Percentiles rank a stretch among this genome's conserved stretches.
Evolutionary conservation across 2,329 filamentous ascomycete genomes (phyloP).

Genomic region (Paracorniculantispora psalliotae): DNA sequence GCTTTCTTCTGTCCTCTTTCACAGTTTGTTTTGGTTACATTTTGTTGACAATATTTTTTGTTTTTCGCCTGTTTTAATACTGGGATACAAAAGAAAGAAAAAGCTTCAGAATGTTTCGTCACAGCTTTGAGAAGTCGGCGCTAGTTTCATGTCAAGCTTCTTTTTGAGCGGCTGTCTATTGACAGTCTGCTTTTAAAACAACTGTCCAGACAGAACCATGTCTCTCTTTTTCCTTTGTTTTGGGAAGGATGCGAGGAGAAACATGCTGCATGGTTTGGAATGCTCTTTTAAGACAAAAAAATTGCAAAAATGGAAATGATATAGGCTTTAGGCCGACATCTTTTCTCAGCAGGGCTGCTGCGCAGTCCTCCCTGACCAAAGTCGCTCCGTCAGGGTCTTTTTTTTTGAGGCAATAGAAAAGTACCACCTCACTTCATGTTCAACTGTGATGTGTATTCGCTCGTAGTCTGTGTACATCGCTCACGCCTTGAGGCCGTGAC

Average conservation of each 20-base stretch:
- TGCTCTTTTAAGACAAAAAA: slow-evolving; percentile 3
- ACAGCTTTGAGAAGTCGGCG: slow-evolving; percentile 10
- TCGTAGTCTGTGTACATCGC: no score
- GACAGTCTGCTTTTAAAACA: neutral
- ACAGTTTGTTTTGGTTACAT: neutral
- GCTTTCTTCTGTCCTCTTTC: neutral
- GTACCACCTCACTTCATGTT: slow-evolving; percentile 27
- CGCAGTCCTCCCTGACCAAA: slow-evolving; percentile 32
- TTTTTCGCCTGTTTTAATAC: slow-evolving; percentile 3
- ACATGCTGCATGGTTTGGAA: slow-evolving; percentile 15
- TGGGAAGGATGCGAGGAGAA: slow-evolving; percentile 13
- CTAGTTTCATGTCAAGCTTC: neutral
- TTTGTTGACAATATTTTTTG: neutral
- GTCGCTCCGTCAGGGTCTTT: slow-evolving; percentile 27
- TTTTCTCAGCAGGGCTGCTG: slow-evolving; percentile 25
- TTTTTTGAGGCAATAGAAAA: slow-evolving; percentile 33
- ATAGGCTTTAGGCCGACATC: neutral
- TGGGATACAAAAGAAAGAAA: neutral
- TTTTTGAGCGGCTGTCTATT: neutral
- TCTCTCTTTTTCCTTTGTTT: slow-evolving; percentile 17
- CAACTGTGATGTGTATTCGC: neutral
- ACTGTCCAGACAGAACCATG: slow-evolving; percentile 8
- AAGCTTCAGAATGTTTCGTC: slow-evolving; percentile 6
- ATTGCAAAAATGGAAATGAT: slow-evolving; percentile 1
- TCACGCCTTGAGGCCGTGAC: no score